Evolutionary conservation across 192 early-diverging fungal species (phyloP).

Genomic region (Fimicolochytrium jonesii): DNA sequence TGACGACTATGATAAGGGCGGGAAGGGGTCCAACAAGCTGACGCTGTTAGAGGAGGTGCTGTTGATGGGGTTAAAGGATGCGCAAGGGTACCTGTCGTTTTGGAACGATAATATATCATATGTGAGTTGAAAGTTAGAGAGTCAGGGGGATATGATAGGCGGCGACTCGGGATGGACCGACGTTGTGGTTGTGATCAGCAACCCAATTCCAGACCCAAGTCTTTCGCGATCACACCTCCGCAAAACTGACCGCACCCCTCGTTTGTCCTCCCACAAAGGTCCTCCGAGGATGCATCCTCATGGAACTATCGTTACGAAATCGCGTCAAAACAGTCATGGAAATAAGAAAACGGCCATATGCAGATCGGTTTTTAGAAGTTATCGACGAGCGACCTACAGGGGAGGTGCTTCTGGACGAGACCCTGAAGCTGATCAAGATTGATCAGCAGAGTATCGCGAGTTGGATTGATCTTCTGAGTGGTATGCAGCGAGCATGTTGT

Average conservation of each 20-base stretch:
- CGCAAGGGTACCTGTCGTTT: slow-evolving; percentile 93
- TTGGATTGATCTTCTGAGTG: slow-evolving; percentile 98
- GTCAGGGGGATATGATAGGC: too few relatives aligned
- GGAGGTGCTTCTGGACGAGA: slow-evolving; percentile 94
- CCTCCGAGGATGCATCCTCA: slow-evolving; percentile 88
- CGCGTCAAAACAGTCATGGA: slow-evolving; percentile 87
- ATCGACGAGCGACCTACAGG: slow-evolving; percentile 78
- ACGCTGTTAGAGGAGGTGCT: slow-evolving; percentile 97
- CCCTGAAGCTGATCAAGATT: slow-evolving; percentile 83
- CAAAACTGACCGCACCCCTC: not conserved
- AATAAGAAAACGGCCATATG: slow-evolving; percentile 65
- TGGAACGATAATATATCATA: slow-evolving; percentile 99
- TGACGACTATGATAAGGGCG: slow-evolving; percentile 32
- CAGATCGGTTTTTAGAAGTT: slow-evolving; percentile 81
- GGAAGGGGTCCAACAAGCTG: slow-evolving; percentile 42
- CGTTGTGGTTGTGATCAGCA: too few relatives aligned
- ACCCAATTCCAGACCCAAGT: too few relatives aligned
- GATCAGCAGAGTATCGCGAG: slow-evolving; percentile 79
- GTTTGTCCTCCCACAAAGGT: too few relatives aligned
- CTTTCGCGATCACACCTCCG: too few relatives aligned
- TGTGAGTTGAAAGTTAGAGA: too few relatives aligned
- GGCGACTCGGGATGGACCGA: too few relatives aligned
- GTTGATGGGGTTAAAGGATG: slow-evolving; percentile 90
- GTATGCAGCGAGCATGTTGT: slow-evolving; percentile 39
- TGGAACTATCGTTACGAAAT: slow-evolving; percentile 90